Percentiles rank a stretch among this genome's conserved stretches.
Evolutionary conservation across 768 basidiomycete species (phyloP).

Genomic region (Lactarius vividus): DNA sequence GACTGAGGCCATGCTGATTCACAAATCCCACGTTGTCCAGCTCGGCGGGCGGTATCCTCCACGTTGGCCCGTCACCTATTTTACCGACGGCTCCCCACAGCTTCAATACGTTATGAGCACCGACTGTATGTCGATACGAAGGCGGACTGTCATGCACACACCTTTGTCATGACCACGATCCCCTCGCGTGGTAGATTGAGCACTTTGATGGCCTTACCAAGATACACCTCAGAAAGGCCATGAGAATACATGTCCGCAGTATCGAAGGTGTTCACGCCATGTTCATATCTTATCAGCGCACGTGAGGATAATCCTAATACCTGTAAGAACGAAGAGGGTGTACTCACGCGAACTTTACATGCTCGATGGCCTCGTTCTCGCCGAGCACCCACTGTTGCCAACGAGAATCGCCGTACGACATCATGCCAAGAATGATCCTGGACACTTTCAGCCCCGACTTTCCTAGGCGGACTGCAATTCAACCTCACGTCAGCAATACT

Average conservation of each 20-base stretch:
- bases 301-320: constrained; percentile 23
- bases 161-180: constrained; percentile 47
- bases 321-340: constrained; percentile 11
- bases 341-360: constrained; percentile 31
- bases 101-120: neutral
- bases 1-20: constrained; percentile 38
- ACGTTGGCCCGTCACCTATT: neutral
- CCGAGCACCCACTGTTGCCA: constrained; percentile 36
- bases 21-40: constrained; percentile 35
- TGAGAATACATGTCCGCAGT: constrained; percentile 45
- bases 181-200: constrained; percentile 40
- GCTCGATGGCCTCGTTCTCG: constrained; percentile 31
- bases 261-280: constrained; percentile 62
- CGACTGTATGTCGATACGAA: neutral
- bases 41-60: neutral
- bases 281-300: constrained; percentile 42
- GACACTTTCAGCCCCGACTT: constrained; percentile 63
- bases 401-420: constrained; percentile 49
- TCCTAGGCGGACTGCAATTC: constrained; percentile 33
- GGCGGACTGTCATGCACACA: constrained; percentile 1
- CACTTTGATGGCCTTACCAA: constrained; percentile 43
- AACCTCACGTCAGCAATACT: neutral
- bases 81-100: constrained; percentile 8
- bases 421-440: constrained; percentile 60
- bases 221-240: constrained; percentile 36